Conservation (phyloP, 176 grass and related monocot genomes). For the Microstegium vimineum region DNA sequence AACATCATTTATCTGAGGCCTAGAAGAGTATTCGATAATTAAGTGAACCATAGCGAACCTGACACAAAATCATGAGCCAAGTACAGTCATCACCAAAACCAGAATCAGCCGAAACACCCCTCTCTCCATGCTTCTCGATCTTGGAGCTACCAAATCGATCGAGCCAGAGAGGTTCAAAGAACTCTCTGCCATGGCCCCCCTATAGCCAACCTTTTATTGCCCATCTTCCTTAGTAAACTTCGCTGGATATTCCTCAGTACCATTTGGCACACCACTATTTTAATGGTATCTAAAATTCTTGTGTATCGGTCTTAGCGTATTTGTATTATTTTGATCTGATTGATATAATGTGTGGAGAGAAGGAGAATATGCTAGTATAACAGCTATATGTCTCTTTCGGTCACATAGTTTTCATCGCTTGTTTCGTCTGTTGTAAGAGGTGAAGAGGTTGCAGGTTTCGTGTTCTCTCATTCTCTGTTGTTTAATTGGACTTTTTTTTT, state of each 20-base stretch:
- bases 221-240: background rate
- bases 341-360: background rate
- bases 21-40: background rate
- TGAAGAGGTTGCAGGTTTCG: background rate
- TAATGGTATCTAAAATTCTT: background rate
- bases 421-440: background rate
- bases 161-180: background rate
- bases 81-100: background rate
- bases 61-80: conserved; percentile 4
- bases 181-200: background rate
- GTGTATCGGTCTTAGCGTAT: conserved; percentile 4
- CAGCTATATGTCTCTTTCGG: conserved; percentile 2
- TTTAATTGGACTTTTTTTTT: too few species aligned
- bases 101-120: background rate
- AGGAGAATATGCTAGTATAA: conserved; percentile 5
- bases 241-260: conserved; percentile 7
- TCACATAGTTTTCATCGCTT: background rate
- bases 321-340: background rate
- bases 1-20: background rate
- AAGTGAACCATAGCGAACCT: conserved; percentile 5
- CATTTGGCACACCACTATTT: background rate
- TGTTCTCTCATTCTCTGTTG: background rate
- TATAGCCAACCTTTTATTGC: conserved; percentile 11
- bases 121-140: background rate
- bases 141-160: background rate